Evolutionary conservation across 2,329 filamentous ascomycete genomes (phyloP), one percentile per base, ranked within the genome.

Genomic region (Colletotrichum agaves): DNA sequence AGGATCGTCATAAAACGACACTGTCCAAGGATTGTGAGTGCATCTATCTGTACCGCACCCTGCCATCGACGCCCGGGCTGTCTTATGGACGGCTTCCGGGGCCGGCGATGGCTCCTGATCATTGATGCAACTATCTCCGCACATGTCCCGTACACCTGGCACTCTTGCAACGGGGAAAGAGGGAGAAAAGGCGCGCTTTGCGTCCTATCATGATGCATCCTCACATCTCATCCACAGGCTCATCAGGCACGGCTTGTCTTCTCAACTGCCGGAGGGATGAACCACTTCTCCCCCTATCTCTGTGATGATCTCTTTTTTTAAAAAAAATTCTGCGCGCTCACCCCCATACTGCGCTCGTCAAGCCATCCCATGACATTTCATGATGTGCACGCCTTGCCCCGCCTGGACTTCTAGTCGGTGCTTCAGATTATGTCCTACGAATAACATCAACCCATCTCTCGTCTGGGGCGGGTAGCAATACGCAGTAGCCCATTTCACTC

Each of bases 1-100:
- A 41, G 43, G 62, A 69, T 67, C 66, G 62, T 61, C 66, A 67
- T 46, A 47, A 56, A 43, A 43, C 49, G 35, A 23, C 6, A 52
- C 37, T 21, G 52, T 21, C 13, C 62, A 13, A 53, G 27, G 59
- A 46, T 46, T 49, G 41, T 27, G 27, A 37, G 3, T 27, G 61
- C 47, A 56, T 46, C 52, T 53, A 56, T 46, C 52, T 19, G 41
- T 33, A 50, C 27, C 27, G 27, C 27, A 12, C 13, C 15, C 12
- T 33, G 15, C 47, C 47, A n/a, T 50, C 15, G 27, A 27, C 27
- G 27, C 15, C 31, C 5, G 7, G 35, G 50, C 50, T 35, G 6
- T 4, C 44, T 31, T 37, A 44, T 64, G 64, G 46, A 59, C 61
- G 64, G 37, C 27, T 44, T 63, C 46, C 23, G 35, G 44, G 17